Base-by-base conservation (phyloP, 2,329 filamentous ascomycete species). In the Botrytis fabae region DNA sequence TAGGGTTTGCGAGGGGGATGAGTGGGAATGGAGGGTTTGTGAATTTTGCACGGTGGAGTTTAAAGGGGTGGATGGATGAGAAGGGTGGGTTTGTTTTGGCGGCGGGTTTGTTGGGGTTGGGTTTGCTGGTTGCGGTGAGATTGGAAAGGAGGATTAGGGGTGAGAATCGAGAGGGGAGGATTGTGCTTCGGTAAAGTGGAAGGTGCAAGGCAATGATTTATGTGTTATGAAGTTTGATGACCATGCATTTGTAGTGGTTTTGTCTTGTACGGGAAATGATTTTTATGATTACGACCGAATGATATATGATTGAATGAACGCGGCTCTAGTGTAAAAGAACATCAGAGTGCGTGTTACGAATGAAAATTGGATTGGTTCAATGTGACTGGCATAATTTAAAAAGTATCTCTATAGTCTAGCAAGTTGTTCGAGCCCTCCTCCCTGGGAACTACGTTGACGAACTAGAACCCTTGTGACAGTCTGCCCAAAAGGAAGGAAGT, bases 301-400 rank as follows among this genome's bases (percentile, higher is more conserved):
- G 73, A 84, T 85, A 62, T 42, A 42, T 28, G 8, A 18, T 6
- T 28, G n/a, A 12, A 63, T 44, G 9, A 2, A 42, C 35, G 14
- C 7, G 35, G 12, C n/a, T 61, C 12, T 4, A 6, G 22, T 61
- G 6, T 40, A 35, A 18, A 25, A 5, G 14, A 28, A 8, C 25
- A 16, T 38, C 6, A 7, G 10, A 18, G 22, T n/a, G 12, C 7
- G 2, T 40, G 10, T 5, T 18, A 4, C n/a, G 22, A n/a, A 38
- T 40, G 3, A 40, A 40, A 5, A 40, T n/a, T 62, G 2, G n/a
- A 40, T 62, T 40, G 3, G 3, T 3, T 10, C 1, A 61, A 28
- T 28, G n/a, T 28, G 51, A 6, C 14, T 28, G 51, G 6, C n/a
- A 54, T 18, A 18, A 18, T 1, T 7, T 2, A 54, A 54, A 3